Conservation (phyloP, 1,284 basidiomycete species). For the Volvariella volvacea region DNA sequence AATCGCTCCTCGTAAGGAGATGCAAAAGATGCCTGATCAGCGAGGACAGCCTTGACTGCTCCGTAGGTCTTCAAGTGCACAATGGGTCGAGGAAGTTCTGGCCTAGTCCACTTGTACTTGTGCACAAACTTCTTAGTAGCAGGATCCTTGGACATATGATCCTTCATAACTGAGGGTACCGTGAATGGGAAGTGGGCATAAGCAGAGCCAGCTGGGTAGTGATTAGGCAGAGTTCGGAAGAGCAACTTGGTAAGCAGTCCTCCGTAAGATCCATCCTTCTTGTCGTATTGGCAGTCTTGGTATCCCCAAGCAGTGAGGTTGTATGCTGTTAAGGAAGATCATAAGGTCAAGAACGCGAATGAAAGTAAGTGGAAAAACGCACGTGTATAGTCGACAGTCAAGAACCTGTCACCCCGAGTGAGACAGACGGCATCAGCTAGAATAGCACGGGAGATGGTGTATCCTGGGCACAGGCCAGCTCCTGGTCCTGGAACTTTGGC, state of each 20-base stretch:
- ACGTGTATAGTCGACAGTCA: conserved; percentile 73
- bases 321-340: conserved; percentile 36
- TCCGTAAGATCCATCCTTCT: conserved; percentile 63
- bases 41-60: conserved; percentile 30
- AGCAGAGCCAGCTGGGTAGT: conserved; percentile 53
- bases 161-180: conserved; percentile 40
- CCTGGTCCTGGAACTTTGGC: conserved; percentile 63
- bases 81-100: conserved; percentile 19
- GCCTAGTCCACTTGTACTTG: conserved; percentile 44
- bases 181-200: conserved; percentile 66
- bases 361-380: conserved; percentile 14
- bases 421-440: conserved; percentile 77
- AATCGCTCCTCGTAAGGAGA: conserved; percentile 20
- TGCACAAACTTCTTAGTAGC: conserved; percentile 18
- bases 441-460: conserved; percentile 82
- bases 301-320: conserved; percentile 78
- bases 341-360: not conserved
- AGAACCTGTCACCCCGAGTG: conserved; percentile 69
- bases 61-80: conserved; percentile 23
- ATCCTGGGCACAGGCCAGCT: conserved; percentile 83
- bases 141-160: conserved; percentile 20
- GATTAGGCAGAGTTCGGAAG: conserved; percentile 60
- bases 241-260: conserved; percentile 70
- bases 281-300: conserved; percentile 59
- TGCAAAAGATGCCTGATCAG: not conserved